phyloP scores from a whole-genome alignment of 768 basidiomycete genomes.

The Lactifluus volemus region DNA sequence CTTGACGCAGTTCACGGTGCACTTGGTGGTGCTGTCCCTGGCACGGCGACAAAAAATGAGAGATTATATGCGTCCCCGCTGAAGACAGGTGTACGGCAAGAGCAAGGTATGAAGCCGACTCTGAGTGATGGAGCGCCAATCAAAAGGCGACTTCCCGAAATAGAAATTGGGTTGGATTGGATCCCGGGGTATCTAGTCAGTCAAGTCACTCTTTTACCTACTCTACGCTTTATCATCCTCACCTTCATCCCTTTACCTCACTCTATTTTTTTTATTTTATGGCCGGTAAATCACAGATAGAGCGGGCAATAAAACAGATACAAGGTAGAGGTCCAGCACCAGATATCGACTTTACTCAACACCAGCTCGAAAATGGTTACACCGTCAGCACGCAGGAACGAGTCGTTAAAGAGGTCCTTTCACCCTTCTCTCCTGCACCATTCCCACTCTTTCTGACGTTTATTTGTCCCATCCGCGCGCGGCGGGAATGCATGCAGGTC shows the following conservation, averaged over 20 bases:
- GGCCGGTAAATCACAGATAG: conserved; percentile 38
- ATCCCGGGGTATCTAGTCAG: too few species aligned
- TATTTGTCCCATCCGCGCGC: background rate
- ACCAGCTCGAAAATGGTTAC: conserved; percentile 87
- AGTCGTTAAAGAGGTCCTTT: conserved; percentile 86
- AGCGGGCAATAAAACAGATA: conserved; percentile 62
- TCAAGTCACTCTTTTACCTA: background rate
- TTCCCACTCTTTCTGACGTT: background rate
- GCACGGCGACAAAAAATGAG: too few species aligned
- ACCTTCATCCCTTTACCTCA: background rate
- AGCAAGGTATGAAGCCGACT: too few species aligned
- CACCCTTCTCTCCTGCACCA: background rate
- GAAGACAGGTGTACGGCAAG: too few species aligned
- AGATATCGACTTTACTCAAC: conserved; percentile 84
- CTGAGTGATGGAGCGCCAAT: too few species aligned
- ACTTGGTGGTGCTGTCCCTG: too few species aligned
- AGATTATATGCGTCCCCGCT: too few species aligned
- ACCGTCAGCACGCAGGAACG: conserved; percentile 90
- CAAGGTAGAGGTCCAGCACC: conserved; percentile 41
- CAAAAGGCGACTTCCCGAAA: too few species aligned
- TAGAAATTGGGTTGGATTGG: too few species aligned
- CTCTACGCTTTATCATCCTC: background rate
- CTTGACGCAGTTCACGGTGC: too few species aligned
- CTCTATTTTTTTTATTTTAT: conserved; percentile 3
- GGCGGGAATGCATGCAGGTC: conserved; percentile 44